A percentile compares a stretch with the other conserved stretches of the same genome.
These are phyloP conservation scores for Ganoderma leucocontextum DNA, from an alignment of 1,284 basidiomycete genomes.

Conservation along the genomic window DNA sequence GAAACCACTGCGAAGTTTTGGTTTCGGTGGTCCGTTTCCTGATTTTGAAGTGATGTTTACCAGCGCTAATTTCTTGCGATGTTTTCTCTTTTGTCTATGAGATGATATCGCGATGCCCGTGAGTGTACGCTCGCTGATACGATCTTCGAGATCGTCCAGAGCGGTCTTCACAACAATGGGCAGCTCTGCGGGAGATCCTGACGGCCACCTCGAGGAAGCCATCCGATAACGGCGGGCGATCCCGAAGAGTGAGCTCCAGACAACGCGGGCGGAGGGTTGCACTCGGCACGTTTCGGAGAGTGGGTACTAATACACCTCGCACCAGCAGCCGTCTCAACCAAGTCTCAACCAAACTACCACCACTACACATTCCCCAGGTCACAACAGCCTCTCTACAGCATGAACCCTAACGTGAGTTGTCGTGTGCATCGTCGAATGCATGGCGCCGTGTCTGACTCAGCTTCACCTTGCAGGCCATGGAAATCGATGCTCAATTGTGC, in stretches of 20 bases:
- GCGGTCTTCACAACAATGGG: not conserved
- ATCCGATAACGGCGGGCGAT: constrained; percentile 28
- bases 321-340: not conserved
- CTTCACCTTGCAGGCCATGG: constrained; percentile 27
- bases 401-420: not conserved
- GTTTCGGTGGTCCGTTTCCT: not conserved
- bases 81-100: not conserved
- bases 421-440: not conserved
- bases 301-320: not conserved
- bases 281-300: constrained; percentile 9
- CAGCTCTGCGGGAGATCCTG: constrained; percentile 8
- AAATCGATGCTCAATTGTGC: constrained; percentile 38
- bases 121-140: not conserved
- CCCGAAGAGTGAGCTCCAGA: constrained; percentile 12
- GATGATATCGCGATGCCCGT: not conserved
- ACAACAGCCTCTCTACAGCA: not conserved
- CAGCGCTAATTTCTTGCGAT: not conserved
- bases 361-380: not conserved
- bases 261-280: constrained; percentile 27
- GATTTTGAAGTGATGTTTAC: not conserved
- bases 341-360: not conserved
- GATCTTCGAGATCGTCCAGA: constrained; percentile 10
- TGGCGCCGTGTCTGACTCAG: not conserved
- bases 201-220: constrained; percentile 19
- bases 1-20: not conserved